Evolutionary conservation across 2,329 filamentous ascomycete genomes (phyloP), one percentile per base, ranked within the genome.

Genomic region (Triangularia setosa): DNA sequence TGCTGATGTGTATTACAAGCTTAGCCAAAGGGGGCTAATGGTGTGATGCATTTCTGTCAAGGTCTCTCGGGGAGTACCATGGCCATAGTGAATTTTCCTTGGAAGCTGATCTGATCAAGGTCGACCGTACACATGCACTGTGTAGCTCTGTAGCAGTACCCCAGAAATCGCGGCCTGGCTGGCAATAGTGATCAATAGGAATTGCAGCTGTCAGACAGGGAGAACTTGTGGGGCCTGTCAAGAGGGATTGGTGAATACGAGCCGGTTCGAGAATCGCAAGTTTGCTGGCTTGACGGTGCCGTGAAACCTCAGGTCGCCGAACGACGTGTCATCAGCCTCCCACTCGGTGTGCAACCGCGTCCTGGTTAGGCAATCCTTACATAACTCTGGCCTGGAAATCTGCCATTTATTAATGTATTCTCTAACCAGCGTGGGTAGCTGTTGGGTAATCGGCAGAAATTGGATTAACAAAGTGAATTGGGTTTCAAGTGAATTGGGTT

Each of bases 281-380:
- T 21, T 48, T 48, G 40, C 40, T 48, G 7, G 40, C n/a, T 48
- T 14, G 18, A 48, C 52, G 64, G 62, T 62, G 62, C 59, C 16
- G 60, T 66, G 64, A 58, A 65, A 65, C 66, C 11, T 33, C 55
- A 61, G 61, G 56, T 30, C 27, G 25, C 35, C 30, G 53, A 18
- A 25, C 33, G 27, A 23, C 28, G 58, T 60, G 25, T 28, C 58
- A 52, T 30, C 25, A 16, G 40, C 23, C 35, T 44, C n/a, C 40
- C 58, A 33, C 40, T 60, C 58, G 58, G 58, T 60, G 40, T 53
- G 58, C 24, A 23, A 25, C 24, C 55, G 53, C 53, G 28, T 55
- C 54, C 18, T 23, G 25, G 61, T 68, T 68, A 67, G 63, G 65
- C 65, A 68, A 67, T 62, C 65, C 58, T 68, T 68, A 68, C 67